Evolutionary conservation across 768 basidiomycete species (phyloP), one percentile per base, ranked within the genome.

Genomic region (Boletus sp.): DNA sequence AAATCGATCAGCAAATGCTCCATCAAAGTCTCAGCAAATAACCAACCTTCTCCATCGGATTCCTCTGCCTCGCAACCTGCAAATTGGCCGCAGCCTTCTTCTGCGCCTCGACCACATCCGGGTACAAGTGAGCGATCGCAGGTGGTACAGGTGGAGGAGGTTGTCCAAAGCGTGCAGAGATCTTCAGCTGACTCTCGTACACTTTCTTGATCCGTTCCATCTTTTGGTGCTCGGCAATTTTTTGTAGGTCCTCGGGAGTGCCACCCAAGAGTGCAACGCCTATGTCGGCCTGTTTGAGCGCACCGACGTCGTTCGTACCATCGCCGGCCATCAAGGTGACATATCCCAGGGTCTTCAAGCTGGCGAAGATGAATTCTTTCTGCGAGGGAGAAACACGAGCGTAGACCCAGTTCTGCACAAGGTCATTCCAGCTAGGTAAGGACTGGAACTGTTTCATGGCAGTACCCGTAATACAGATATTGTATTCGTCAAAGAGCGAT

Each of bases 231-330:
- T 98, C 94, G 1, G 94, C 92, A 60, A 98, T 98, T 73, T 90
- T 92, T 72, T 91, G 83, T 24, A 99, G 75, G 66, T 98, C 96
- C 64, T 95, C 95, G 0, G 83, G 82, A 0, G 94, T 92, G 1
- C 96, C 94, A 66, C 97, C 94, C 52, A 97, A 76, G 4, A 94
- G 77, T 1, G 96, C 96, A 30, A 98, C 91, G 50, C 97, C 96
- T 57, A 99, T 89, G 71, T 99, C 94, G 1, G 97, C 97, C 70
- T 97, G 94, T 73, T 98, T 99, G 51, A 99, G 83, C 3, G 97
- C 97, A 24, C 97, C 97, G 49, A 99, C 97, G 60, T 98, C 97
- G 68, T 99, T 98, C 5, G 97, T 99, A 32, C 97, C 97, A 69
- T 99, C 97, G 50, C 97, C 97, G 6, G 95, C 97, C 97, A 98